Conservation (phyloP, 805 yeast species). For the Candida ponderosae region DNA sequence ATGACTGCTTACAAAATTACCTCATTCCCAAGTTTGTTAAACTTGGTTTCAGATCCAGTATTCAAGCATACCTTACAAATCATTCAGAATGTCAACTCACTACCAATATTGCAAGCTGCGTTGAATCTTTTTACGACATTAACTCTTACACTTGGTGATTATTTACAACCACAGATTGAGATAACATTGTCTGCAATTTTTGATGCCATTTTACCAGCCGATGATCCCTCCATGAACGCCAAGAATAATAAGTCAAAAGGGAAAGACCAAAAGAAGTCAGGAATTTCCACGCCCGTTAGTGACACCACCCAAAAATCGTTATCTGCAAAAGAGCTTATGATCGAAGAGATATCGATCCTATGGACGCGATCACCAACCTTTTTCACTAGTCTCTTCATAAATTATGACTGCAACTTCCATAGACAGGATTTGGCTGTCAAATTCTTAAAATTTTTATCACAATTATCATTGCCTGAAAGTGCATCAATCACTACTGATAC, state of each 20-base stretch:
- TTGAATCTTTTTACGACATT: constrained; percentile 70
- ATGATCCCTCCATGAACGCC: too few relatives aligned
- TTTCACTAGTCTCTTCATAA: constrained; percentile 68
- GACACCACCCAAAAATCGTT: constrained; percentile 17
- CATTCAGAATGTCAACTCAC: constrained; percentile 66
- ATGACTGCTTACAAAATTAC: constrained; percentile 60
- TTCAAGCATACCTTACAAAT: constrained; percentile 79
- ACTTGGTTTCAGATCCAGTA: constrained; percentile 68
- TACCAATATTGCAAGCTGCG: constrained; percentile 65
- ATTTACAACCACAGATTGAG: constrained; percentile 76
- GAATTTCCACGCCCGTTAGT: constrained; percentile 24
- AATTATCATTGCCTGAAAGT: constrained; percentile 78
- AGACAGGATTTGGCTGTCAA: constrained; percentile 68
- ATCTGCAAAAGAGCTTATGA: constrained; percentile 65
- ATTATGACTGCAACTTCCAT: constrained; percentile 87
- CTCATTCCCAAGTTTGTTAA: constrained; percentile 56
- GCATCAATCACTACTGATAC: constrained; percentile 72
- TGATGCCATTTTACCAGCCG: constrained; percentile 40
- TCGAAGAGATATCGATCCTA: constrained; percentile 74
- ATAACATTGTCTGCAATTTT: constrained; percentile 58
- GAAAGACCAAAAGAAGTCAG: constrained; percentile 8
- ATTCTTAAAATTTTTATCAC: constrained; percentile 62
- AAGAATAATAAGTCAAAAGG: constrained; percentile 4
- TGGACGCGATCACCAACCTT: constrained; percentile 78
- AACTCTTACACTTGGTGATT: constrained; percentile 54